Conservation (phyloP, 306 rosid genomes). For the Myrica gale region DNA sequence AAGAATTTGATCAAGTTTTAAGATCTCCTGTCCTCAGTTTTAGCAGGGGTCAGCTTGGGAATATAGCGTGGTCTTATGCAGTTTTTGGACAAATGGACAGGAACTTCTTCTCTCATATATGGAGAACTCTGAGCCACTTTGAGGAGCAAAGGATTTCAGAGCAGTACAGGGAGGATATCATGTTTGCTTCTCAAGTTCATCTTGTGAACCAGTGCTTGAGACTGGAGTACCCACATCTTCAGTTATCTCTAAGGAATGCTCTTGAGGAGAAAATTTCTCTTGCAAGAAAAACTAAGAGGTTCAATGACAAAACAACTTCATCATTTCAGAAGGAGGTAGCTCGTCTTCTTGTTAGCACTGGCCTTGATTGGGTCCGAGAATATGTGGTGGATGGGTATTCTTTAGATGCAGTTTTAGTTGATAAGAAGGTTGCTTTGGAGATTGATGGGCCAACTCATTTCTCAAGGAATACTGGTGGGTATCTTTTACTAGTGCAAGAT, state of each 20-base stretch:
- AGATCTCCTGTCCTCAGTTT: conserved; percentile 52
- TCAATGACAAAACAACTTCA: conserved; percentile 71
- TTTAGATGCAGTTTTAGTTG: conserved; percentile 72
- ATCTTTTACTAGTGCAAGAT: conserved; percentile 13
- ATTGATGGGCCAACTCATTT: conserved; percentile 98
- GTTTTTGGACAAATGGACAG: conserved; percentile 73
- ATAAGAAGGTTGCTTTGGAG: conserved; percentile 83
- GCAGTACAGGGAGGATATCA: conserved; percentile 73
- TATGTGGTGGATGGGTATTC: conserved; percentile 70
- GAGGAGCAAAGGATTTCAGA: conserved; percentile 80
- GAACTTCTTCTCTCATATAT: conserved; percentile 58
- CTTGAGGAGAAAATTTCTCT: conserved; percentile 62
- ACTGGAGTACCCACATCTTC: conserved; percentile 74
- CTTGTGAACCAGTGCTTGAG: conserved; percentile 88
- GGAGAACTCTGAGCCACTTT: conserved; percentile 61
- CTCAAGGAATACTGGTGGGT: conserved; percentile 84
- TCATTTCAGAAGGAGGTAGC: conserved; percentile 86
- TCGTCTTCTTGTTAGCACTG: conserved; percentile 73
- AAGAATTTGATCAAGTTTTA: conserved; percentile 32
- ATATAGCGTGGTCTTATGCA: conserved; percentile 88
- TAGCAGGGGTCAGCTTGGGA: conserved; percentile 72
- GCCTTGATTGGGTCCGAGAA: conserved; percentile 81
- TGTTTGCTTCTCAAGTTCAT: conserved; percentile 87
- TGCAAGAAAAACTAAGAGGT: conserved; percentile 72
- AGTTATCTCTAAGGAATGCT: conserved; percentile 49